Evolutionary conservation across 202 grass and related monocot genomes (phyloP).

Genomic region (Carex arenaria): DNA sequence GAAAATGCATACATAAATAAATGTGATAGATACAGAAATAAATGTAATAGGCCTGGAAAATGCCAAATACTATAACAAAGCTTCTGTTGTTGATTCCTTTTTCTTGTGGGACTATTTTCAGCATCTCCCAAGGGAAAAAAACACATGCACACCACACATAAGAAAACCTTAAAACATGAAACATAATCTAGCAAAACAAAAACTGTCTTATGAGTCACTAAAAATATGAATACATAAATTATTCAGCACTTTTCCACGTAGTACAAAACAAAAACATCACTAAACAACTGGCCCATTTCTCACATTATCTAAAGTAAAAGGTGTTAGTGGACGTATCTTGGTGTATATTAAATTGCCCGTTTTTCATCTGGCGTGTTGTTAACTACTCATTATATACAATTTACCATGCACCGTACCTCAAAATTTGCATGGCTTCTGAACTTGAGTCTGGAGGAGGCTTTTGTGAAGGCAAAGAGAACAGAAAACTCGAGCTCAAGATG

Average conservation of each 20-base stretch:
- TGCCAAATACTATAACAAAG: not conserved
- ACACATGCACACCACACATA: not conserved
- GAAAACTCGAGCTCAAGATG: conserved; percentile 61
- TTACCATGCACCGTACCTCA: conserved; percentile 34
- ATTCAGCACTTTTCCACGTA: not conserved
- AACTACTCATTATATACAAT: not conserved
- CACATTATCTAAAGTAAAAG: not conserved
- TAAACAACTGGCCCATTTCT: not conserved
- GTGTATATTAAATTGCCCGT: not conserved
- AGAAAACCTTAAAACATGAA: conserved; percentile 3
- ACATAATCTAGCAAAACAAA: not conserved
- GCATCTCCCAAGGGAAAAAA: not conserved
- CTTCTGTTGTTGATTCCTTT: not conserved
- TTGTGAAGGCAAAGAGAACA: conserved; percentile 81
- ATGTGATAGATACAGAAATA: not conserved
- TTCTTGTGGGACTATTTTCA: not conserved
- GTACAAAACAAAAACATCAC: not conserved
- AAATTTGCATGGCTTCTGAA: conserved; percentile 36
- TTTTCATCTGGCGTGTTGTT: not conserved
- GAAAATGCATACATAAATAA: conserved; percentile 12
- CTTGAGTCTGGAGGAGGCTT: conserved; percentile 38
- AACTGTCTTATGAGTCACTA: not conserved
- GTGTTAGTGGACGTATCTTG: not conserved
- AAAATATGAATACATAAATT: not conserved
- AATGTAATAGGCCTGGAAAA: conserved; percentile 39